Conservation (phyloP, 495 filamentous ascomycete species). For the Aspergillus biplanus region DNA sequence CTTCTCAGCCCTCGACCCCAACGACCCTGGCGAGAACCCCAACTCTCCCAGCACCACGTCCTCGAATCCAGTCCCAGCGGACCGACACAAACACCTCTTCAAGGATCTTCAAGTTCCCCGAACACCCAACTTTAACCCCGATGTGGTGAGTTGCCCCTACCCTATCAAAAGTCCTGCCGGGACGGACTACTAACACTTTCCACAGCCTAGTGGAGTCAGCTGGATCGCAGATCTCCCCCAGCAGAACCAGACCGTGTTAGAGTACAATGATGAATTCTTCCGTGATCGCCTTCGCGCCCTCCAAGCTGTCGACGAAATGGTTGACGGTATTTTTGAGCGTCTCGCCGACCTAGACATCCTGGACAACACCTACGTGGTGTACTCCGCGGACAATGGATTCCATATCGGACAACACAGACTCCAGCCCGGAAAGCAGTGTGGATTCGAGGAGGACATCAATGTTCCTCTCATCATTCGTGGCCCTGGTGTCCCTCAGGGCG, state of each 20-base stretch:
- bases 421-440: constrained; percentile 65
- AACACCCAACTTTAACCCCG: constrained; percentile 38
- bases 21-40: constrained; percentile 12
- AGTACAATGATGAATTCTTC: constrained; percentile 65
- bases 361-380: constrained; percentile 67
- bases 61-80: constrained; percentile 8
- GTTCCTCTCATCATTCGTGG: constrained; percentile 62
- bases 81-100: constrained; percentile 27
- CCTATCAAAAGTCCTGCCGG: no score
- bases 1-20: constrained; percentile 16
- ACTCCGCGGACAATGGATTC: constrained; percentile 69
- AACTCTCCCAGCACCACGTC: constrained; percentile 17
- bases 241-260: constrained; percentile 52
- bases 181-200: no score
- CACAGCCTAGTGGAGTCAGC: constrained; percentile 59
- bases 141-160: constrained; percentile 12
- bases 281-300: constrained; percentile 57
- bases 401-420: constrained; percentile 69
- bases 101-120: constrained; percentile 24
- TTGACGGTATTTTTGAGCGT: constrained; percentile 52
- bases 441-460: constrained; percentile 68
- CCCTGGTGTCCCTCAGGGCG: constrained; percentile 46
- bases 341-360: constrained; percentile 50
- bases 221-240: constrained; percentile 56
- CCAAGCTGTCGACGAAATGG: constrained; percentile 65